Base-by-base conservation (phyloP, 352 stramenopile species). In the Pythium sukuiense region DNA sequence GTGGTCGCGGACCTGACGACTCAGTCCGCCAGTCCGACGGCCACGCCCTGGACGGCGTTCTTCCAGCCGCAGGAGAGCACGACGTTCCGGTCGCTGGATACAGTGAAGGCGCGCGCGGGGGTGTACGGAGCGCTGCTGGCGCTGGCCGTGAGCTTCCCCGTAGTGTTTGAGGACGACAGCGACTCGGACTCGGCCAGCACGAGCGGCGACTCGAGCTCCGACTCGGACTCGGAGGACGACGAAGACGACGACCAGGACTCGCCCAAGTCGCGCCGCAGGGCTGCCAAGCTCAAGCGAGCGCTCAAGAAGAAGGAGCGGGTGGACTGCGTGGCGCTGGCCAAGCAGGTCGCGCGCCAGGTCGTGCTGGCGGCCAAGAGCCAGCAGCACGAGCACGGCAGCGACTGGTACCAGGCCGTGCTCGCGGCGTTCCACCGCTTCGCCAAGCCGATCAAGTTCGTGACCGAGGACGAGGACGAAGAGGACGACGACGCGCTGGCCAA, bases 81-180 rank as follows among this genome's bases (percentile, higher is more conserved):
- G 35, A 24, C 68, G 30, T 57, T 81, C 27, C 59, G 66, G 43
- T 67, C 76, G 43, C 43, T 73, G 11, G 61, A 72, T 55, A 80
- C 78, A 37, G 69, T 80, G 18, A 65, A 67, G 3, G 80, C 86
- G 41, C 67, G 85, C 41, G 82, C 82, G 37, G 79, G 81, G 59
- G 67, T 88, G 11, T 87, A 80, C 55, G 82, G 78, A 1, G 59
- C 63, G 3, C 37, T 87, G 35, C 56, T 87, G 26, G 61, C 76
- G 29, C 69, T 90, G 55, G 78, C 76, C 2, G 61, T 90, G 26
- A 74, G 79, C 32, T 90, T 81, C 61, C 82, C 82, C 0, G 67
- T 90, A 30, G 62, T 77, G 24, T 61, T 71, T 9, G 64, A 68
- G 9, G 67, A 78, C 18, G 67, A 73, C 2, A 68, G 80, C n/a